Evolutionary conservation across 441 rosid species (phyloP), one percentile per base, ranked within the genome.

Genomic region (Aleurites moluccanus): DNA sequence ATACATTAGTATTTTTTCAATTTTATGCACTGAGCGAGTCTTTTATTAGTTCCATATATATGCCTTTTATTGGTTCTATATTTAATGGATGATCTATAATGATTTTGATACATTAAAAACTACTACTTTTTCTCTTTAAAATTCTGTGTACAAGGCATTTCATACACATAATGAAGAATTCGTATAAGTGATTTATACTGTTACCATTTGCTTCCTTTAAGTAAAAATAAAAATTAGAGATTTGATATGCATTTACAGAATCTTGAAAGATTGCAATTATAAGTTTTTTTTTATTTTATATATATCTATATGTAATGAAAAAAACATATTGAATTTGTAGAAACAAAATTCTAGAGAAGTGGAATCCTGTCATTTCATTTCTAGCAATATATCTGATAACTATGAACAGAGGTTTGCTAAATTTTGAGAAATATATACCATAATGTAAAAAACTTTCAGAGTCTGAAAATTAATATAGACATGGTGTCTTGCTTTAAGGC

Each of bases 391-490:
- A 27, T 44, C 23, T 16, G 8, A 18, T 33, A 20, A 63, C 6
- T 14, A 14, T 49, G 45, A 75, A 20, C 40, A 11, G 52, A 52
- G 23, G 6, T 52, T 21, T 52, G 57, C 57, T 52, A 52, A 52
- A 52, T 52, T 52, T 8, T 52, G 16, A 20, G 21, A 52, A 8
- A 52, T 8, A 2, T 84, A 84, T 75, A 85, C 91, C 88, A 83
- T 78, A 21, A 83, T 75, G 71, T 85, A 87, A 80, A 85, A 87
- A n/a, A n/a, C n/a, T n/a, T n/a, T n/a, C n/a, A n/a, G n/a, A n/a
- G n/a, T n/a, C n/a, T n/a, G n/a, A n/a, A n/a, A n/a, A n/a, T n/a
- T n/a, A n/a, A n/a, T n/a, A n/a, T n/a, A n/a, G n/a, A n/a, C n/a
- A n/a, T n/a, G n/a, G n/a, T n/a, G n/a, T n/a, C n/a, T n/a, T n/a